A percentile compares a stretch with the other conserved stretches of the same genome.
Evolutionary conservation across 2,329 filamentous ascomycete genomes (phyloP).

Genomic region (Exophiala dermatitidis): DNA sequence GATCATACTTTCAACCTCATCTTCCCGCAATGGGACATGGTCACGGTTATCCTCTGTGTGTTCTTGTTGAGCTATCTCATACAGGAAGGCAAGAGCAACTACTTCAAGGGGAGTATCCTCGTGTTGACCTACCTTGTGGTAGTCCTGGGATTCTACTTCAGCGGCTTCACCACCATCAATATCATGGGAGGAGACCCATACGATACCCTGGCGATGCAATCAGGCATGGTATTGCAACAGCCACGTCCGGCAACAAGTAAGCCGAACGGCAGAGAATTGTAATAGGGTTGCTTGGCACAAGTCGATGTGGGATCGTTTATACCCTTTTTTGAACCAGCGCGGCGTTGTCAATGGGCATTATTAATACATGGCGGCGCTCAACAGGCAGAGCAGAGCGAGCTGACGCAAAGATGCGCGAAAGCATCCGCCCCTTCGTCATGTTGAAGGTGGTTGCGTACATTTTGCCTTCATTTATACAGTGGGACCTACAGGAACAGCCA

Average conservation of each 20-base stretch:
- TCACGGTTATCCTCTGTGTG: constrained; percentile 90
- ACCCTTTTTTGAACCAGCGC: too few species aligned
- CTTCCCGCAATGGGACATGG: constrained; percentile 99
- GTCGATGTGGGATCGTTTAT: too few species aligned
- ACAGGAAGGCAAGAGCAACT: constrained; percentile 98
- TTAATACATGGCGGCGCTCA: too few species aligned
- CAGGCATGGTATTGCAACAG: constrained; percentile 18
- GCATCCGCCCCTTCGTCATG: too few species aligned
- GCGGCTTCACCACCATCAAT: constrained; percentile 54
- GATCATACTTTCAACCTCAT: constrained; percentile 59
- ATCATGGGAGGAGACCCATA: constrained; percentile 42
- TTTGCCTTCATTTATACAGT: background rate
- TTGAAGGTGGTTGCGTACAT: background rate
- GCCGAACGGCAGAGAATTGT: constrained; percentile 12
- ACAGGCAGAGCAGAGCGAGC: too few species aligned
- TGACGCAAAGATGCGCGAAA: too few species aligned
- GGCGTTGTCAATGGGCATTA: too few species aligned
- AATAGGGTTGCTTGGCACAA: background rate
- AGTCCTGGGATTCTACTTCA: constrained; percentile 83
- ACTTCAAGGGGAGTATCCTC: constrained; percentile 97
- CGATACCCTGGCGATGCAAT: constrained; percentile 38
- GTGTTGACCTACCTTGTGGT: constrained; percentile 91
- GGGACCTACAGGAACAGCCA: background rate
- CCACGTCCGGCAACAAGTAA: background rate
- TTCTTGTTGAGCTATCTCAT: constrained; percentile 97